These are phyloP conservation scores for Starmerella kuoi DNA, from an alignment of 805 yeast species.

Conservation along the genomic window DNA sequence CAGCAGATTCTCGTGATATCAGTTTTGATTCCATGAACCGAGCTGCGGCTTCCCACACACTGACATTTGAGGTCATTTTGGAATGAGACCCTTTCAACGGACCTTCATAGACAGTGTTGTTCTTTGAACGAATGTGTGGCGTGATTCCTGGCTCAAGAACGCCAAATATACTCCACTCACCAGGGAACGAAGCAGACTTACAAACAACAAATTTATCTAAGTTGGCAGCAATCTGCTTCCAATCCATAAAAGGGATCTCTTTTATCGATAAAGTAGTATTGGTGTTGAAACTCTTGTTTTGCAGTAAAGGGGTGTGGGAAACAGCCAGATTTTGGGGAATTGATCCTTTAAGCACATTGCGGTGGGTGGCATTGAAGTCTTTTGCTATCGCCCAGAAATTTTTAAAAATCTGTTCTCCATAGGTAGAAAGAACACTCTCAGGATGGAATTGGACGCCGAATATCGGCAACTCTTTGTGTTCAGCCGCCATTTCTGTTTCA, in stretches of 20 bases:
- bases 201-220: conserved; percentile 39
- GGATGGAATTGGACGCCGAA: conserved; percentile 97
- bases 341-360: background rate
- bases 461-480: conserved; percentile 49
- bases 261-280: background rate
- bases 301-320: conserved; percentile 6
- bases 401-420: conserved; percentile 46
- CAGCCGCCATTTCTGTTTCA: conserved; percentile 64
- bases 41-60: conserved; percentile 12
- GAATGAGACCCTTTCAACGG: conserved; percentile 4
- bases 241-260: conserved; percentile 2
- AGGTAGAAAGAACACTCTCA: conserved; percentile 73
- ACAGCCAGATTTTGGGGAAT: conserved; percentile 8
- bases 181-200: conserved; percentile 74
- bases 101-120: conserved; percentile 13
- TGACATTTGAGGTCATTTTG: conserved; percentile 1
- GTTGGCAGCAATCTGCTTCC: conserved; percentile 5
- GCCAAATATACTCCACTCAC: conserved; percentile 80
- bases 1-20: conserved; percentile 21
- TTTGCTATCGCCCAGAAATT: conserved; percentile 50
- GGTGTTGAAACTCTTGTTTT: background rate
- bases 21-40: conserved; percentile 20
- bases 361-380: conserved; percentile 25
- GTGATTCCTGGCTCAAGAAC: conserved; percentile 27
- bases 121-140: conserved; percentile 18